Base-by-base conservation (phyloP, 106 monocot genomes). In the Chionographis japonica region DNA sequence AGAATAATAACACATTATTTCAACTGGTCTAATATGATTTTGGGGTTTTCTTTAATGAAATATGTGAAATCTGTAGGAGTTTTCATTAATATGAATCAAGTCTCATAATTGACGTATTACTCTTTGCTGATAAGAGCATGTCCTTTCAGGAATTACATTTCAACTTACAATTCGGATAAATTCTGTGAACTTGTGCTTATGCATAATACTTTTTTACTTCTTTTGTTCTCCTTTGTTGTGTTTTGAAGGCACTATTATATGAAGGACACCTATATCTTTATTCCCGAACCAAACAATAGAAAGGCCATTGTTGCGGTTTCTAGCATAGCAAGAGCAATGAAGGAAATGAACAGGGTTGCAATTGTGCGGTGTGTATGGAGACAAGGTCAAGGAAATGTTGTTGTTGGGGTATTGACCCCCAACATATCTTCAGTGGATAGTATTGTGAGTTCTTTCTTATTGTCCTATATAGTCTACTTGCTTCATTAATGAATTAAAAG, bases 281-380 rank as follows among this genome's bases (percentile, higher is more conserved):
- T 93, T 56, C 98, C 98, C 46, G 90, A 98, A 65, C 98, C 90
- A 2, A 89, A 87, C 50, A 90, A 93, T 65, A 84, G 35, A 14
- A 98, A 87, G 79, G 89, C 98, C 60, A 68, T 71, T 62, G n/a
- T 79, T 51, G 98, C 90, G 42, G 79, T 79, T 53, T 98, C 98
- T 79, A 74, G 90, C 50, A 58, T 98, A 53, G 98, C 85, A 37
- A 82, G 87, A 79, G 87, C 93, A 66, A 93, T 98, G 98, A 88
- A 85, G 41, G 87, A 90, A 77, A 90, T 85, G 83, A 85, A 90
- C 56, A 98, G 93, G 75, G 83, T 65, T 78, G 98, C 90, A 51
- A 85, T 98, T 87, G 59, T 98, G 66, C 72, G 93, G 46, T 98
- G 98, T 58, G 90, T 93, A 37, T 98, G 98, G 98, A 85, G 93